Conservation (phyloP, 2,329 filamentous ascomycete genomes). For the Onygenales sp. region DNA sequence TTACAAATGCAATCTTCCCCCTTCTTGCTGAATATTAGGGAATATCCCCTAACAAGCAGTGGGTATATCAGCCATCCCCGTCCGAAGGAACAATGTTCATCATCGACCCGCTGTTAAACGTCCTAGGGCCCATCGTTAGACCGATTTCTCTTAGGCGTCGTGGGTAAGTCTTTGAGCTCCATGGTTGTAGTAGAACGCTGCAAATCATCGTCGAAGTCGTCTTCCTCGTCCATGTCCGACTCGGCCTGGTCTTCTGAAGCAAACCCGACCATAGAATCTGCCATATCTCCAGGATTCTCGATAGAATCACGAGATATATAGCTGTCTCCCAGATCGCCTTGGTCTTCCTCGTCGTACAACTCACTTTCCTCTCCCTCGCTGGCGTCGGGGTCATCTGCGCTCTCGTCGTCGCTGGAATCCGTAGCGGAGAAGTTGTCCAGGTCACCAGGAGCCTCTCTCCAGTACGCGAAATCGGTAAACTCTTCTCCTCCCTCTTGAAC, state of each 20-base stretch:
- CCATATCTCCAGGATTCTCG: slow-evolving; percentile 35
- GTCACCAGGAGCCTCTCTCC: slow-evolving; percentile 76
- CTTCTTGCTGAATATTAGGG: no score
- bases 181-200: no score
- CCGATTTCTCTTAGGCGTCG: no score
- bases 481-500: slow-evolving; percentile 86
- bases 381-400: slow-evolving; percentile 44
- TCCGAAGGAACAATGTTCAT: no score
- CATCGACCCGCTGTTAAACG: no score
- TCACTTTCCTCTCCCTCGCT: slow-evolving; percentile 42
- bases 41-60: no score
- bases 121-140: neutral
- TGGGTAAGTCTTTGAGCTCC: no score
- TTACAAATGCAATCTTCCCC: neutral
- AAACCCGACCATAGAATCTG: slow-evolving; percentile 30
- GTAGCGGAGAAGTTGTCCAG: slow-evolving; percentile 83
- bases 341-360: slow-evolving; percentile 34
- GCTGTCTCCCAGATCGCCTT: slow-evolving; percentile 44
- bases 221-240: slow-evolving; percentile 32
- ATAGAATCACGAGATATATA: slow-evolving; percentile 46
- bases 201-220: slow-evolving; percentile 12
- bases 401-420: slow-evolving; percentile 52
- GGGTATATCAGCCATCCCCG: no score
- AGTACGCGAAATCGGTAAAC: slow-evolving; percentile 95
- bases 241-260: slow-evolving; percentile 12